Evolutionary conservation across 345 rosid genomes (phyloP), one percentile per base, ranked within the genome.

Genomic region (Xanthoceras sorbifolium): DNA sequence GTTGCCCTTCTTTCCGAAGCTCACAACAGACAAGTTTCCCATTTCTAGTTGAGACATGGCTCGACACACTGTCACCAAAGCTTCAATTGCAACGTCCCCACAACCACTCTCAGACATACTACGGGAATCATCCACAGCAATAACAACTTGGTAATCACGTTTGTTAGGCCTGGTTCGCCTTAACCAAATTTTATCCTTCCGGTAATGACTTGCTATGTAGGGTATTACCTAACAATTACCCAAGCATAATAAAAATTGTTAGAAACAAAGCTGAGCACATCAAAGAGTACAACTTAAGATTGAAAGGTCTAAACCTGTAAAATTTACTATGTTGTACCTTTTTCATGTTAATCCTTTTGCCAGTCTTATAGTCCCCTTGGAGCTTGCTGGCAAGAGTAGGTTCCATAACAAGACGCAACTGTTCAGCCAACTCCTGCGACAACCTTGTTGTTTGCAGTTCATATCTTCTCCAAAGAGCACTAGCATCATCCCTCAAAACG

Each of bases 311-410:
- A 59, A 12, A 17, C 25, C 9, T 25, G 26, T 38, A 22, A 46
- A 63, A 73, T 14, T 40, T 46, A 48, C 44, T 48, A 6, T 26
- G 20, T 25, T 20, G 62, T 78, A 91, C 97, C 94, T 89, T 96
- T 83, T 92, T 93, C 98, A 96, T 96, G 89, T 96, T 96, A 78
- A 96, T 92, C 76, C 99, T 81, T 83, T 96, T 93, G 59, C 99
- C 99, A 48, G 97, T 93, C 86, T 89, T 92, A 72, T 93, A 96
- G 76, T 96, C 99, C 22, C 99, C 99, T 82, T 88, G 94, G 64
- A 96, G 98, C 79, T 93, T 96, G 86, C 97, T 93, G 15, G 97
- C 98, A 54, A 91, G 78, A 17, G 95, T 93, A 54, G 98, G 97
- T 85, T 91, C 98, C 93, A 96, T 71, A 76, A 96, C 90, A 67